Percentiles rank a stretch among this genome's conserved stretches.
These are phyloP conservation scores for Turritis glabra DNA, from an alignment of 345 rosid species.

Conservation along the genomic window DNA sequence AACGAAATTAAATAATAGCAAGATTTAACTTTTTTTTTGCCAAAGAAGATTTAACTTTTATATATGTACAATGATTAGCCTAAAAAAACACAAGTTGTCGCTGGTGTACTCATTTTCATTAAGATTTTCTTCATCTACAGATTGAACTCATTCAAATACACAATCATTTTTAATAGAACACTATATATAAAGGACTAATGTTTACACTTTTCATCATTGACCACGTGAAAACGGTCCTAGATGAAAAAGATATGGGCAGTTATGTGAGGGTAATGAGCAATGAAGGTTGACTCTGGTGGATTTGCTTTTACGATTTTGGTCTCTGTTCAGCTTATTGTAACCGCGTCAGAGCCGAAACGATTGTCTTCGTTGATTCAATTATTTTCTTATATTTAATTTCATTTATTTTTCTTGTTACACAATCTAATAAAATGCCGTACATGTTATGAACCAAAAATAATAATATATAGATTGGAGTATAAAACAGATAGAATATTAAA, in stretches of 20 bases:
- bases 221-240: conserved; percentile 25
- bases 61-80: conserved; percentile 23
- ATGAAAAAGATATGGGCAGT: conserved; percentile 11
- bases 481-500: background rate
- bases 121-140: background rate
- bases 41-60: background rate
- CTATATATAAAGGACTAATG: background rate
- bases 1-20: background rate
- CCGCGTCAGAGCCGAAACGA: conserved; percentile 16
- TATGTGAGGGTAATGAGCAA: conserved; percentile 22
- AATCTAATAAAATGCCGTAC: background rate
- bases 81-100: conserved; percentile 22
- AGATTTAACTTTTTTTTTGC: background rate
- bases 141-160: background rate
- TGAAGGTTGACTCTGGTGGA: conserved; percentile 22
- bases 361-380: background rate
- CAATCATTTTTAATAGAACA: background rate
- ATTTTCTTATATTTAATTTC: background rate
- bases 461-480: background rate
- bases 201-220: conserved; percentile 13
- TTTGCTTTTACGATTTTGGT: conserved; percentile 20
- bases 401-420: background rate
- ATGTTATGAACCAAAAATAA: background rate
- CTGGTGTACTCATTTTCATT: background rate
- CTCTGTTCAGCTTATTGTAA: conserved; percentile 14